Conservation (phyloP, 768 basidiomycete species). For the Lactarius tabidus region DNA sequence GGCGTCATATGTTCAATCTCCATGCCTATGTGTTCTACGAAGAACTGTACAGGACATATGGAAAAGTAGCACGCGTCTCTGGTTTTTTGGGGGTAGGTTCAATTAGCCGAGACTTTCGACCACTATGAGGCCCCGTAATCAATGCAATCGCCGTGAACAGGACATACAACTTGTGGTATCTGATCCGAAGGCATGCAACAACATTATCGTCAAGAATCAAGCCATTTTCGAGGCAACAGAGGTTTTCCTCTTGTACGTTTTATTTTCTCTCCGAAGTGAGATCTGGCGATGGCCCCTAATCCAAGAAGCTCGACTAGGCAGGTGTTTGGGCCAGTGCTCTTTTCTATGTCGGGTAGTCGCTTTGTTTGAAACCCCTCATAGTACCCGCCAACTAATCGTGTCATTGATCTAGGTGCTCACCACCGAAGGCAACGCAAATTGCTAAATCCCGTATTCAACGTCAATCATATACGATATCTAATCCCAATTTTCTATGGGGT, state of each 20-base stretch:
- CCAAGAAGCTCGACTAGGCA: not conserved
- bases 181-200: constrained; percentile 19
- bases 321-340: constrained; percentile 17
- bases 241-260: constrained; percentile 20
- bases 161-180: constrained; percentile 15
- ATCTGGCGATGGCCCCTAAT: constrained; percentile 7
- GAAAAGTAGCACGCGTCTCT: not conserved
- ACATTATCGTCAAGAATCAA: not conserved
- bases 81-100: not conserved
- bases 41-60: not conserved
- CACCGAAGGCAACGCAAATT: constrained; percentile 18
- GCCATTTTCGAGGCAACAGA: constrained; percentile 1
- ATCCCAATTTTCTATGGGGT: constrained; percentile 25
- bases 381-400: not conserved
- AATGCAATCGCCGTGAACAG: not conserved
- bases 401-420: constrained; percentile 17
- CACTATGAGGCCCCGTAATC: no score
- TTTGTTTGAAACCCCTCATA: not conserved
- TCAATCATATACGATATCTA: constrained; percentile 25
- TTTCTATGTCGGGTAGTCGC: not conserved
- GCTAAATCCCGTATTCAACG: not conserved
- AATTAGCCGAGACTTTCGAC: not conserved
- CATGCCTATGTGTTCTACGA: not conserved
- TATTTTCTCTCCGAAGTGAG: constrained; percentile 2
- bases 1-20: not conserved